These are phyloP conservation scores for Trichoderma guizhouense DNA, from an alignment of 2,329 filamentous ascomycete species.

Conservation along the genomic window DNA sequence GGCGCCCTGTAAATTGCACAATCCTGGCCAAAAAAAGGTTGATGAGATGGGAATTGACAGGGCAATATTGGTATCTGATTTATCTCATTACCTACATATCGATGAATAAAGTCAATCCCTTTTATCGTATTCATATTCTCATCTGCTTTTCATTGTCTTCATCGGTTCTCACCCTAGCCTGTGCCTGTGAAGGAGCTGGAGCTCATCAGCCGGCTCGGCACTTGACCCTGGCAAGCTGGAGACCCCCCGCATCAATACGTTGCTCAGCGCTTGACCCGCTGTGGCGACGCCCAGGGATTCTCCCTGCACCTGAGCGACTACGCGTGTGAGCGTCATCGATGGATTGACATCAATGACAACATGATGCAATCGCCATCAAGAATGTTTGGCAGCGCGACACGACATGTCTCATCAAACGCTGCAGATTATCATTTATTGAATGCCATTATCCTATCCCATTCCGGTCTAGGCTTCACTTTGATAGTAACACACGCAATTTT, in stretches of 20 bases:
- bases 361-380: background rate
- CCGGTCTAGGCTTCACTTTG: background rate
- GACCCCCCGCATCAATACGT: background rate
- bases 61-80: background rate
- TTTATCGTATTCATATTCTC: background rate
- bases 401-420: background rate
- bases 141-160: background rate
- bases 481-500: background rate
- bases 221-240: background rate
- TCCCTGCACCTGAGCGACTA: background rate
- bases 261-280: conserved; percentile 1
- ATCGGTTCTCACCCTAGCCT: background rate
- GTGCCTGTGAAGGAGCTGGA: background rate
- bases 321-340: conserved; percentile 12
- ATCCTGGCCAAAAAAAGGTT: background rate
- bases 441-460: background rate
- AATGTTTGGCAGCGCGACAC: background rate
- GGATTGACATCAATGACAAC: background rate
- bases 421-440: background rate
- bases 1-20: background rate
- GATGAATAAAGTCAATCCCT: background rate
- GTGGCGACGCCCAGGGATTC: conserved; percentile 4
- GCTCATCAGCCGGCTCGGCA: background rate
- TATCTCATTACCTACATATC: background rate
- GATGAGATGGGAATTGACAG: background rate